A percentile compares a stretch with the other conserved stretches of the same genome.
Evolutionary conservation across 768 basidiomycete genomes (phyloP).

Genomic region (Boletus reticuloceps): DNA sequence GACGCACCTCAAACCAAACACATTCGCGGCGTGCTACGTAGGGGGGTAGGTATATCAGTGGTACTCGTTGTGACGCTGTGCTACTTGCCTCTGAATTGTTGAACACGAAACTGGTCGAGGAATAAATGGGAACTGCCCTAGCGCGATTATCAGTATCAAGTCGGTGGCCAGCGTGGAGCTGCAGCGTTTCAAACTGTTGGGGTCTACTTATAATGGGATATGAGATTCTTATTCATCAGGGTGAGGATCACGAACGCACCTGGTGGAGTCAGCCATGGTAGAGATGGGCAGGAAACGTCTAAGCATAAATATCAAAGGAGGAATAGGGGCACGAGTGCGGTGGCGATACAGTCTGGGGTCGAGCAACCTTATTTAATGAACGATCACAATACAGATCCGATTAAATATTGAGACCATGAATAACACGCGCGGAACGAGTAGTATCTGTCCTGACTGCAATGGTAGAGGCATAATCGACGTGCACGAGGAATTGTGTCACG

Average conservation of each 20-base stretch:
- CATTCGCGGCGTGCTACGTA: conserved; percentile 12
- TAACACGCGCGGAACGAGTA: too few relatives aligned
- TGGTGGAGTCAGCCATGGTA: conserved; percentile 2
- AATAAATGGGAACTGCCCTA: conserved; percentile 77
- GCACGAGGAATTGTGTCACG: conserved; percentile 2
- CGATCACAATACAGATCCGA: too few relatives aligned
- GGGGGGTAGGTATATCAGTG: too few relatives aligned
- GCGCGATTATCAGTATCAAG: conserved; percentile 66
- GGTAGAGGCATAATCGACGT: not conserved
- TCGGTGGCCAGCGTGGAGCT: conserved; percentile 71
- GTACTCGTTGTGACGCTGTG: too few relatives aligned
- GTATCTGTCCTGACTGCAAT: too few relatives aligned
- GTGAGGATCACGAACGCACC: not conserved
- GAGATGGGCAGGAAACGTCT: not conserved
- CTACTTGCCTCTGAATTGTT: conserved; percentile 52
- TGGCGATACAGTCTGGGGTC: too few relatives aligned
- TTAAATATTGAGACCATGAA: too few relatives aligned
- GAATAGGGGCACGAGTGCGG: too few relatives aligned
- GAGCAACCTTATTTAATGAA: too few relatives aligned
- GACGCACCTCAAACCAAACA: conserved; percentile 12
- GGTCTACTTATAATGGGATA: not conserved
- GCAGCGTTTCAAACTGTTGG: conserved; percentile 71
- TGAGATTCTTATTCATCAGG: not conserved
- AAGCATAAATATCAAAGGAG: too few relatives aligned
- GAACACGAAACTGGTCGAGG: conserved; percentile 70